Percentiles rank a stretch among this genome's conserved stretches.
phyloP scores from a whole-genome alignment of 164 flowering plant species.

The Liquidambar formosana region DNA sequence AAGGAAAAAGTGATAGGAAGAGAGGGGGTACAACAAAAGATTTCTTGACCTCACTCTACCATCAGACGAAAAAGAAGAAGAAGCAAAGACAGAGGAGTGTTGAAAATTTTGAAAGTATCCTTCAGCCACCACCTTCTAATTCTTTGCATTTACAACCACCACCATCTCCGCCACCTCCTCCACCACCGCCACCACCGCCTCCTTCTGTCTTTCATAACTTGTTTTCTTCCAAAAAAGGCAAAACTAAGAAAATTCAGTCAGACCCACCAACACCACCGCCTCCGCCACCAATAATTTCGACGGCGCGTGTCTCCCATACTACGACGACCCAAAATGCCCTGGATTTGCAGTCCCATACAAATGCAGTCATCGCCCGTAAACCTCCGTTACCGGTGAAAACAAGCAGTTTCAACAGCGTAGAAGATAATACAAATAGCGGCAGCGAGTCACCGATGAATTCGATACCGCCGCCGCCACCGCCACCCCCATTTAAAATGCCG shows the following conservation, averaged over 20 bases:
- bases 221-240: slow-evolving; percentile 33
- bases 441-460: slow-evolving; percentile 33
- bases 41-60: slow-evolving; percentile 31
- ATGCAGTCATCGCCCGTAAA: slow-evolving; percentile 4
- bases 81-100: slow-evolving; percentile 46
- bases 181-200: slow-evolving; percentile 13
- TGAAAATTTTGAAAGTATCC: slow-evolving; percentile 40
- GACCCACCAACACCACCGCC: slow-evolving; percentile 14
- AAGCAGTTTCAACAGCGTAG: slow-evolving; percentile 6
- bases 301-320: slow-evolving; percentile 19
- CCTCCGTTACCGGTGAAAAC: slow-evolving; percentile 17
- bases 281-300: slow-evolving; percentile 24
- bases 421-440: slow-evolving; percentile 22
- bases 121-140: slow-evolving; percentile 12
- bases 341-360: slow-evolving; percentile 1
- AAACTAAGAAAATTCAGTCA: slow-evolving; percentile 24
- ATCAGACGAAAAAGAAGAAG: slow-evolving; percentile 39
- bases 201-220: not conserved
- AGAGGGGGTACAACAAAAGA: slow-evolving; percentile 44
- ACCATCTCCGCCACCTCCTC: not conserved
- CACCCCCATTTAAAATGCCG: slow-evolving; percentile 45
- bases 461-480: slow-evolving; percentile 59
- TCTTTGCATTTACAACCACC: slow-evolving; percentile 10
- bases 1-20: slow-evolving; percentile 32
- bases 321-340: not conserved